Base-by-base conservation (phyloP, 2,329 filamentous ascomycete genomes). In the Volutella citrinella region DNA sequence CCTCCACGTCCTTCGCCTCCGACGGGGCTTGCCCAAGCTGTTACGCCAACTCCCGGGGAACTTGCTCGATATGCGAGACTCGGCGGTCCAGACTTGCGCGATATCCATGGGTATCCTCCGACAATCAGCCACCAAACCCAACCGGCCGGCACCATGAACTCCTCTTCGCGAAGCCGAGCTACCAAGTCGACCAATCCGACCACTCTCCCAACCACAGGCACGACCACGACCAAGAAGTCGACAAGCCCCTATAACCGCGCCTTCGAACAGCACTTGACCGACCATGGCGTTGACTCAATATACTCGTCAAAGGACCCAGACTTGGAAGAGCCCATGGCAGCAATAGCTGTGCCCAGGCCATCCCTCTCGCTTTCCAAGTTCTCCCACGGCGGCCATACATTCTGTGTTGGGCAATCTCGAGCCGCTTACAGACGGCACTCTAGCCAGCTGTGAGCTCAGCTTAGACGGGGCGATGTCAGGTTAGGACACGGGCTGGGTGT, bases 201-300 rank as follows among this genome's bases (percentile, higher is more conserved):
- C 12, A 19, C 31, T 10, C 15, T 21, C 23, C 16, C 30, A 16
- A 26, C n/a, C 22, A 23, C 27, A 25, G 23, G 11, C 5, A 34
- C 17, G 24, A 29, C 28, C 15, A 39, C n/a, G 24, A 36, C 27
- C 16, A 55, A 33, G 21, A 59, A 34, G 27, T 29, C 46, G 18
- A 44, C 46, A 27, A 26, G 28, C 7, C 38, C 49, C 2, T 63
- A 65, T 40, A 42, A 60, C 43, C 45, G 47, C 27, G 43, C 50
- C 36, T 67, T 66, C 46, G 50, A 63, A 32, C 55, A 61, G 34
- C 51, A 63, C 30, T 42, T 68, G 26, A 56, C 59, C 33, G 57
- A 68, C 34, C 26, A 56, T 41, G 36, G 36, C 12, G 42, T 66
- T 23, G 57, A 61, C 31, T 43, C 56, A 19, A 19, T 37, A 23